phyloP scores from a whole-genome alignment of 345 rosid species.

The Gossypium arboreum region DNA sequence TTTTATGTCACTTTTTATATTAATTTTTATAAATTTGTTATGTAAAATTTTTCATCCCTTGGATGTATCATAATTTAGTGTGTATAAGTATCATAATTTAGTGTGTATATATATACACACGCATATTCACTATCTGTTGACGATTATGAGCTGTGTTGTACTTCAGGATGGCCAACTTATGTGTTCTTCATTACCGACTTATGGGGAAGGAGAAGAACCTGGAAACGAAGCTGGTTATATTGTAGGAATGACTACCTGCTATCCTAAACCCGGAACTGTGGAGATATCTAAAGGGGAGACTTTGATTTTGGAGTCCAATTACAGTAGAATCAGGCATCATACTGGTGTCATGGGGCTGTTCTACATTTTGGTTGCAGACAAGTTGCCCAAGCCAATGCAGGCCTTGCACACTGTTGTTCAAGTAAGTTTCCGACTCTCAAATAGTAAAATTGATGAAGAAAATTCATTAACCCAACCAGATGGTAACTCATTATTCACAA shows the following conservation, averaged over 20 bases:
- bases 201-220: conserved; percentile 67
- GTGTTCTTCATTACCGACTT: conserved; percentile 54
- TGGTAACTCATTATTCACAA: too few relatives aligned
- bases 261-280: conserved; percentile 62
- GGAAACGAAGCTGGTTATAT: conserved; percentile 88
- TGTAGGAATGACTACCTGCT: conserved; percentile 90
- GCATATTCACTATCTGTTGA: background rate
- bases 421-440: conserved; percentile 27
- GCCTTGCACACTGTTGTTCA: conserved; percentile 16
- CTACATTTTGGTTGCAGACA: conserved; percentile 60
- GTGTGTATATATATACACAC: too few relatives aligned
- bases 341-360: conserved; percentile 89
- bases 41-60: too few relatives aligned
- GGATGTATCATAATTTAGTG: too few relatives aligned
- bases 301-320: conserved; percentile 56
- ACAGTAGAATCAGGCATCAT: conserved; percentile 46
- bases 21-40: too few relatives aligned
- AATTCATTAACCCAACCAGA: too few relatives aligned
- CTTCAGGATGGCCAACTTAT: conserved; percentile 58
- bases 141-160: conserved; percentile 6
- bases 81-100: too few relatives aligned
- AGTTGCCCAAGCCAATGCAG: conserved; percentile 31
- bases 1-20: too few relatives aligned
- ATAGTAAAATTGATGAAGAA: background rate
- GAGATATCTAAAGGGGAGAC: conserved; percentile 55